Conservation (phyloP, 1,284 basidiomycete genomes). For the Fistulina hepatica region DNA sequence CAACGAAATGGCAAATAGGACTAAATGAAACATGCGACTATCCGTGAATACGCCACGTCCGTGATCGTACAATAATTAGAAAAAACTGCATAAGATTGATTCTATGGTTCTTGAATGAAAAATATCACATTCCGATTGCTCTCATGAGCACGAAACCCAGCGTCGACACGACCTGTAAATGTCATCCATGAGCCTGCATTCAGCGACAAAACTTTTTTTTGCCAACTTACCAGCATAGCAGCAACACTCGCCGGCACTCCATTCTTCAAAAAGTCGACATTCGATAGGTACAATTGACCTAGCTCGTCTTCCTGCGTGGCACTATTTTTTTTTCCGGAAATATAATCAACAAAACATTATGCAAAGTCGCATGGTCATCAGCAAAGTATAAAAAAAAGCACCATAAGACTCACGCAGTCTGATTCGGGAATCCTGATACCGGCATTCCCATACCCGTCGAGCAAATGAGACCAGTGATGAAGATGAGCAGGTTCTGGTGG, state of each 20-base stretch:
- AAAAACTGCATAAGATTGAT: too few species aligned
- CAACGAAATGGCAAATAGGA: too few species aligned
- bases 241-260: conserved; percentile 87
- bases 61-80: too few species aligned
- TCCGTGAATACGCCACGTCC: too few species aligned
- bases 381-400: conserved; percentile 14
- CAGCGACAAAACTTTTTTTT: conserved; percentile 5
- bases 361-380: conserved; percentile 9
- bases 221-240: conserved; percentile 68
- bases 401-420: conserved; percentile 75
- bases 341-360: conserved; percentile 7
- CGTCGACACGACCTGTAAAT: conserved; percentile 61
- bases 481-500: conserved; percentile 76
- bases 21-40: too few species aligned
- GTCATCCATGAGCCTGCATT: conserved; percentile 7
- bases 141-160: conserved; percentile 74
- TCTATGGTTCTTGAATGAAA: too few species aligned
- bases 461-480: conserved; percentile 87
- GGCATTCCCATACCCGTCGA: conserved; percentile 98
- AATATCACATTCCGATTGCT: conserved; percentile 55
- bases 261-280: conserved; percentile 87
- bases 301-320: conserved; percentile 94
- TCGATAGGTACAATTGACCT: conserved; percentile 77
- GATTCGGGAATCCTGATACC: conserved; percentile 95
- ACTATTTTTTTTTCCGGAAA: too few species aligned